phyloP scores from a whole-genome alignment of 1,284 basidiomycete genomes.

The Ceratobasidium sp. region DNA sequence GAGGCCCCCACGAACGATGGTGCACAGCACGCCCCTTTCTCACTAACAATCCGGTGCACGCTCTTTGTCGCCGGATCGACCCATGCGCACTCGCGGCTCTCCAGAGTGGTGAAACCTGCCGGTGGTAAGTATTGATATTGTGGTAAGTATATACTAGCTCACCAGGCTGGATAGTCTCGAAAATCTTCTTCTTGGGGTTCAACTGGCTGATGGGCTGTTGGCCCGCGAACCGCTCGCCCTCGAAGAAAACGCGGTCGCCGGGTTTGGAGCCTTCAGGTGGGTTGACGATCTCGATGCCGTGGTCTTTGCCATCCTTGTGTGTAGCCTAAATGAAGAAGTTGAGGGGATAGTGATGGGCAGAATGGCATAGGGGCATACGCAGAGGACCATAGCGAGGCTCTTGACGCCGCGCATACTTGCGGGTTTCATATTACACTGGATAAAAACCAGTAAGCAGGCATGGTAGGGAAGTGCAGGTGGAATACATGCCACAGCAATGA shows the following conservation, averaged over 20 bases:
- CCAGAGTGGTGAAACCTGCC: conserved; percentile 85
- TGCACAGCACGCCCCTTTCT: conserved; percentile 83
- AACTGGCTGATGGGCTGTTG: conserved; percentile 80
- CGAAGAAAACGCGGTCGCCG: conserved; percentile 93
- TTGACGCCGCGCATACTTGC: conserved; percentile 96
- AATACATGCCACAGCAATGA: conserved; percentile 79
- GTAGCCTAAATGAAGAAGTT: conserved; percentile 71
- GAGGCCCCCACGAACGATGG: conserved; percentile 86
- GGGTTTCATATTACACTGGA: conserved; percentile 91
- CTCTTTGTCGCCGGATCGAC: conserved; percentile 84
- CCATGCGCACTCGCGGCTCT: conserved; percentile 90
- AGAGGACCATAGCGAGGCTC: conserved; percentile 96
- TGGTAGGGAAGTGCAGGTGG: conserved; percentile 1
- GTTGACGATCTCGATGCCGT: conserved; percentile 89
- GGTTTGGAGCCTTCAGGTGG: conserved; percentile 88
- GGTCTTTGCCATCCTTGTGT: conserved; percentile 87
- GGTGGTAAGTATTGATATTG: background rate
- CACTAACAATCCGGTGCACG: conserved; percentile 85
- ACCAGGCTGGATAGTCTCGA: conserved; percentile 93
- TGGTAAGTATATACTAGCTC: conserved; percentile 45
- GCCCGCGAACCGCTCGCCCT: conserved; percentile 86
- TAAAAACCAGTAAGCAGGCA: background rate
- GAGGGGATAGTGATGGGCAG: background rate
- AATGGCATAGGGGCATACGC: conserved; percentile 62
- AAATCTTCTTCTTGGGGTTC: conserved; percentile 98